phyloP scores from a whole-genome alignment of 179 eudicot genomes.

The Camellia oleifera region DNA sequence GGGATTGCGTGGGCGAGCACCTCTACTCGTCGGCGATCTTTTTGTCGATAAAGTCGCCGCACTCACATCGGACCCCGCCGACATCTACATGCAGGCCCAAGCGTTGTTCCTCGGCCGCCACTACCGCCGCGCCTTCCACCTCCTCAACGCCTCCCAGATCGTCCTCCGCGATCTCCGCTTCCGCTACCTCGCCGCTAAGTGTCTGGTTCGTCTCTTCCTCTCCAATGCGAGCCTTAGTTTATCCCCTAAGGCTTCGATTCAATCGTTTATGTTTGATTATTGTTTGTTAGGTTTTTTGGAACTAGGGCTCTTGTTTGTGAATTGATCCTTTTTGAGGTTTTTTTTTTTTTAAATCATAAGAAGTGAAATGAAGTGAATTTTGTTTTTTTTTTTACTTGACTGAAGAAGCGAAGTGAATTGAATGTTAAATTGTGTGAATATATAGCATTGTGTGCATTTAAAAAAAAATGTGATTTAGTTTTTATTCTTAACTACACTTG shows the following conservation, averaged over 20 bases:
- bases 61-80: slow-evolving; percentile 59
- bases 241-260: background rate
- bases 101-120: slow-evolving; percentile 58
- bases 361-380: too few relatives aligned
- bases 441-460: background rate
- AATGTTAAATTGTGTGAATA: background rate
- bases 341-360: background rate
- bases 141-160: too few relatives aligned
- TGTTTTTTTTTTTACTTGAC: background rate
- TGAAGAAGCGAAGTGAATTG: background rate
- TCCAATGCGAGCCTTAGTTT: too few relatives aligned
- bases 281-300: background rate
- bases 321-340: background rate
- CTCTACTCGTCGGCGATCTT: slow-evolving; percentile 88
- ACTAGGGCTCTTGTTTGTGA: background rate
- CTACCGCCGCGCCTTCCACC: too few relatives aligned
- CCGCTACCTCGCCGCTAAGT: slow-evolving; percentile 60
- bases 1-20: slow-evolving; percentile 93
- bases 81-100: slow-evolving; percentile 88
- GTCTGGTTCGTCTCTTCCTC: background rate
- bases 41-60: slow-evolving; percentile 45
- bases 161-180: slow-evolving; percentile 82
- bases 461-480: background rate
- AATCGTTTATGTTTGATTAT: too few relatives aligned
- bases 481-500: background rate